Evolutionary conservation across 306 rosid species (phyloP).

Genomic region (Prunus mongolica): DNA sequence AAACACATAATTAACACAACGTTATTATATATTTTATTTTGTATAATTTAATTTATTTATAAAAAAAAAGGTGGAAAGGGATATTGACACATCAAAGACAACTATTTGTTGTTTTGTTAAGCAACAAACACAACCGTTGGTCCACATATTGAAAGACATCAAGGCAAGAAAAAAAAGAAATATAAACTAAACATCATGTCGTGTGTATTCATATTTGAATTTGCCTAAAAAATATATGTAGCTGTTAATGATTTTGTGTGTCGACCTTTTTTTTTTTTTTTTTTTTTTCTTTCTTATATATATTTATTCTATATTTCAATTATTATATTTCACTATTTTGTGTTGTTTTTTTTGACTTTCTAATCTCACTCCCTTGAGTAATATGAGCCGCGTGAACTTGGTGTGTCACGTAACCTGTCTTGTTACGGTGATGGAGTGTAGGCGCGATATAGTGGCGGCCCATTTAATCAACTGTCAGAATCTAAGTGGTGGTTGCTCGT

Average conservation of each 20-base stretch:
- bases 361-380: background rate
- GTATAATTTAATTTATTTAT: background rate
- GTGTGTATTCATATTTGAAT: too few relatives aligned
- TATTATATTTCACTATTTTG: background rate
- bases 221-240: too few relatives aligned
- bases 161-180: background rate
- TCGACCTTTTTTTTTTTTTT: too few relatives aligned
- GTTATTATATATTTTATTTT: background rate
- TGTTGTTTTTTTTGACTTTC: background rate
- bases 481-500: background rate
- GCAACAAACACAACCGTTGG: background rate
- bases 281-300: too few relatives aligned
- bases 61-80: background rate
- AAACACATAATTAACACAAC: background rate
- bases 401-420: background rate
- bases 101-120: background rate
- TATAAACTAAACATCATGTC: too few relatives aligned
- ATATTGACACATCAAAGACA: background rate
- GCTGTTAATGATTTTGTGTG: too few relatives aligned
- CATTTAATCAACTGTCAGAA: slow-evolving; percentile 1
- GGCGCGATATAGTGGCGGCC: background rate
- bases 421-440: background rate
- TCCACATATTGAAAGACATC: background rate
- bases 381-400: background rate
- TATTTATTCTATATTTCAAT: too few relatives aligned